Evolutionary conservation across 73 alveolate species (phyloP).

Genomic region (Paramecium primaurelia): DNA sequence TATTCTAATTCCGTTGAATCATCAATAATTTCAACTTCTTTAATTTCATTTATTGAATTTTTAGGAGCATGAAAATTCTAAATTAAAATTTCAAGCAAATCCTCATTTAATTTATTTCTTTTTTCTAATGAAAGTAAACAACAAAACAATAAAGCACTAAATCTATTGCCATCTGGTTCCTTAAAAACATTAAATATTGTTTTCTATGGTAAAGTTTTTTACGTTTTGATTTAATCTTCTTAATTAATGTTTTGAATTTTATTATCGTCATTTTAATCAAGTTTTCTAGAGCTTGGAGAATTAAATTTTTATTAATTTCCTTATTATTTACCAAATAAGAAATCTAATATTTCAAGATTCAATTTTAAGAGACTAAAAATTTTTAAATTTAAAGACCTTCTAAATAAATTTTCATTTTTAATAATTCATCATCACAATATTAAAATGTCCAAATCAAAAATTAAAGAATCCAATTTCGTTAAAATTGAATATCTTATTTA

Average conservation of each 20-base stretch:
- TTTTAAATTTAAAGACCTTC: neutral
- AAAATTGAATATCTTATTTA: neutral
- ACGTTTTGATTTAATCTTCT: neutral
- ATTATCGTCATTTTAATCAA: neutral
- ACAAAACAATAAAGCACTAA: neutral
- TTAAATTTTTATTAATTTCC: neutral
- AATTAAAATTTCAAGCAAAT: neutral
- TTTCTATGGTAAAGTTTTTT: neutral
- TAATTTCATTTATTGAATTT: neutral
- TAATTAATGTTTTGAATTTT: neutral
- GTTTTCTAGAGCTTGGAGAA: neutral
- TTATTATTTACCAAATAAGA: neutral
- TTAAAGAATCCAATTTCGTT: constrained; percentile 4
- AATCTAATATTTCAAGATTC: neutral
- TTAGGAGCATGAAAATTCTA: neutral
- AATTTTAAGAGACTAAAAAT: neutral
- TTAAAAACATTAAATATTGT: neutral
- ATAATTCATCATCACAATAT: neutral
- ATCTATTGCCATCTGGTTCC: neutral
- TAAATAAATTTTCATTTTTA: constrained; percentile 13
- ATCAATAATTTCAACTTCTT: constrained; percentile 54
- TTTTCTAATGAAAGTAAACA: neutral
- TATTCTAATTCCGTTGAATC: constrained; percentile 20
- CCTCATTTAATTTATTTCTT: neutral
- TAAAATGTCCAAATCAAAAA: neutral